Base-by-base conservation (phyloP, 371 early-diverging fungal species). In the Globomyces sp. region DNA sequence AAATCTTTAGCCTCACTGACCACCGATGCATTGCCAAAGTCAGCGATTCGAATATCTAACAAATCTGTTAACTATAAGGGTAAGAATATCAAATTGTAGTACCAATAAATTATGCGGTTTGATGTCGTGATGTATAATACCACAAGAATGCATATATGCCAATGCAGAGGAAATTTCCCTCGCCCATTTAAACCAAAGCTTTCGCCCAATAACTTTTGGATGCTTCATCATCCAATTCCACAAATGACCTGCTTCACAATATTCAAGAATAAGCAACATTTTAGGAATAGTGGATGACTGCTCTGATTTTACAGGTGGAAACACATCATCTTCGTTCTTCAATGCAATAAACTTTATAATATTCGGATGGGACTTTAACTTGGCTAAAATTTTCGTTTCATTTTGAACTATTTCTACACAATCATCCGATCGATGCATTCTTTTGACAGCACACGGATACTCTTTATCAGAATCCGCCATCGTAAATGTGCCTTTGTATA, bases 91-190 rank as follows among this genome's bases (percentile, higher is more conserved):
- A 5, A 59, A 2, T 3, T 13, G 39, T 36, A 44, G 78, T 72
- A 91, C 85, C 74, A 93, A 67, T 60, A 91, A 76, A 72, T 92
- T 93, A 66, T 93, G 89, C 37, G 90, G 90, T 75, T 94, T 94
- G 58, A 94, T 89, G 64, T 94, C 95, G 68, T 90, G 87, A 75
- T 94, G 94, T 9, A 90, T 81, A 60, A 92, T 73, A 11, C 89
- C 86, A 1, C 73, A 71, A 0, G 74, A 67, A 68, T 92, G 91
- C 44, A 91, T 78, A 57, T 75, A 83, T 36, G 78, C 81, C 10
- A 93, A 76, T 2, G 92, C 91, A 13, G 78, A 65, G 0, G 87
- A 73, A 36, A 92, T 74, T 74, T 92, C 89, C 1, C 82, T 63
- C 0, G 89, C 85, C 92, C 91, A 91, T 46, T 75, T 68, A 40